phyloP scores from a whole-genome alignment of 139 green algal species.

The Pleodorina starrii region DNA sequence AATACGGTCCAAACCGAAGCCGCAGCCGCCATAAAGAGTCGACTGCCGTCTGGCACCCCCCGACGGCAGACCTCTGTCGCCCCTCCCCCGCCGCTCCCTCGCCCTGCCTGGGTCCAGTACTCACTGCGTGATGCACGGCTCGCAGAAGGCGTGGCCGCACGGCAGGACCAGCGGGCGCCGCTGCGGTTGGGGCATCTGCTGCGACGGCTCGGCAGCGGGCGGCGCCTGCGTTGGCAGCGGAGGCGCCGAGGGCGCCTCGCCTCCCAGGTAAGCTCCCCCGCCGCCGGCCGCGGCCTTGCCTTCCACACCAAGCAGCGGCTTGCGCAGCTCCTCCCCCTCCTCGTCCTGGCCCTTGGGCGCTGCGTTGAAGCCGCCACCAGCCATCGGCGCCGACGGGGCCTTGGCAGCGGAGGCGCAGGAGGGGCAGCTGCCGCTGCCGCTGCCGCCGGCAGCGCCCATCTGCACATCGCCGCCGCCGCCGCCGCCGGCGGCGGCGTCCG shows the following conservation, averaged over 20 bases:
- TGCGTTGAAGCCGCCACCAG: not conserved
- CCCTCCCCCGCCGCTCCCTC: too few species aligned
- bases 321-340: not conserved
- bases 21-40: too few species aligned
- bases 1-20: too few species aligned
- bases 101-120: too few species aligned
- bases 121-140: conserved; percentile 74
- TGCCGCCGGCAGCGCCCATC: not conserved
- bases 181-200: not conserved
- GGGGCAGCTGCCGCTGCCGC: not conserved
- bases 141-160: conserved; percentile 80
- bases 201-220: too few species aligned
- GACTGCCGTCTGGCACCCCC: too few species aligned
- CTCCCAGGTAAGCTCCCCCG: not conserved
- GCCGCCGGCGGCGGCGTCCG: not conserved
- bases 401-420: not conserved
- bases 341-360: too few species aligned
- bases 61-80: too few species aligned
- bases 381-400: not conserved
- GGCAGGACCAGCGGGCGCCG: conserved; percentile 58
- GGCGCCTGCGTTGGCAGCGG: not conserved
- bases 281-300: not conserved
- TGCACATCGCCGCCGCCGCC: not conserved
- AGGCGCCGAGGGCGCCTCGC: not conserved
- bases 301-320: not conserved